Evolutionary conservation across 2,329 filamentous ascomycete species (phyloP).

Genomic region (Botrytis deweyae): DNA sequence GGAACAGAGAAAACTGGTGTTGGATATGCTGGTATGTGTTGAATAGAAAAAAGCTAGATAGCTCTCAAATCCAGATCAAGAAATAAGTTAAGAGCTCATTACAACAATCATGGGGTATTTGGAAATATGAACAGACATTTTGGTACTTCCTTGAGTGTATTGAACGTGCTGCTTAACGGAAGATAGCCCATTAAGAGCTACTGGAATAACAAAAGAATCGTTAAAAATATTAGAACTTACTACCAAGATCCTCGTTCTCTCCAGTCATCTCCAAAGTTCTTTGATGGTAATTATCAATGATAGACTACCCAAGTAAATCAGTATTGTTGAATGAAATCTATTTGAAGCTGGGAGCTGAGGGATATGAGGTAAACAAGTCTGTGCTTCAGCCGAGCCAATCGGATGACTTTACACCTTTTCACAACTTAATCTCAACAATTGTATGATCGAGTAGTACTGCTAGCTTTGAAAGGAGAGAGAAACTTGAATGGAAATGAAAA

Average conservation of each 20-base stretch:
- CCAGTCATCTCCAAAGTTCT: not conserved
- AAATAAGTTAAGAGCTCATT: rapidly evolving
- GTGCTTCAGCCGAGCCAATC: constrained; percentile 2
- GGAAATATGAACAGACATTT: not conserved
- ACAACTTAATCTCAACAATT: not conserved
- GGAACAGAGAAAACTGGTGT: not conserved
- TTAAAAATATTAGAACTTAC: not conserved
- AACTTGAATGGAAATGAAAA: not conserved
- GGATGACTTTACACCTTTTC: not conserved
- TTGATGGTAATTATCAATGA: not conserved
- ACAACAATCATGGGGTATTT: not conserved
- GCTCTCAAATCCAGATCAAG: not conserved
- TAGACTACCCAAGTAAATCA: not conserved
- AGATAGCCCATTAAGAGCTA: not conserved
- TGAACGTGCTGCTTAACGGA: not conserved
- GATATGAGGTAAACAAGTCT: not conserved
- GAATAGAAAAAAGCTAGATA: not conserved
- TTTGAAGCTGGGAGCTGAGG: not conserved
- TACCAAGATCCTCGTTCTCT: not conserved
- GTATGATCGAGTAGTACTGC: not conserved
- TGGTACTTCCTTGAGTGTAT: not conserved
- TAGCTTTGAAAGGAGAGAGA: not conserved
- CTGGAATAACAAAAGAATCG: not conserved
- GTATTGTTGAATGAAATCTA: not conserved
- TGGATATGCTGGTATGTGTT: not conserved